Evolutionary conservation across 2,329 filamentous ascomycete genomes (phyloP).

Genomic region (Fusarium penzigii): DNA sequence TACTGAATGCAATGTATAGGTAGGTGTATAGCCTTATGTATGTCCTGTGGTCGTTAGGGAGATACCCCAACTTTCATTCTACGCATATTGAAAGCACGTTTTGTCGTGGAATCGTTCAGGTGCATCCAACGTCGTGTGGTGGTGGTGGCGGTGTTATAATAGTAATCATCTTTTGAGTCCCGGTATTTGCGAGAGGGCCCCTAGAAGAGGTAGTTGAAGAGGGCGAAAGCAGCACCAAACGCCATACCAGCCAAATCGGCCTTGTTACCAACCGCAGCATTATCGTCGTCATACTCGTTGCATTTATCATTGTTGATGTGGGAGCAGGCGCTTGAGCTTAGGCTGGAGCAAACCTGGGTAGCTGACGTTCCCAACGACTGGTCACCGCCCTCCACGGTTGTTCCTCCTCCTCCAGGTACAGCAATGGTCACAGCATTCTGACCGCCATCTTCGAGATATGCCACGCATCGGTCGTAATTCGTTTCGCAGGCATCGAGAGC

Average conservation of each 20-base stretch:
- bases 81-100: not conserved
- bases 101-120: not conserved
- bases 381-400: constrained; percentile 48
- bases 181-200: not conserved
- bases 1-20: not conserved
- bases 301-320: constrained; percentile 45
- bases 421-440: constrained; percentile 56
- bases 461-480: constrained; percentile 57
- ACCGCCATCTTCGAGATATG: constrained; percentile 44
- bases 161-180: too few species aligned
- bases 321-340: constrained; percentile 55
- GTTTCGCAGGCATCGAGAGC: constrained; percentile 53
- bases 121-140: not conserved
- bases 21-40: not conserved
- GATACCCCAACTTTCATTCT: not conserved
- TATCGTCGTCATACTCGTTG: constrained; percentile 20
- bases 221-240: not conserved
- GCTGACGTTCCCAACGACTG: constrained; percentile 47
- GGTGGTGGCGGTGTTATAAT: too few species aligned
- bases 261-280: not conserved
- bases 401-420: constrained; percentile 54
- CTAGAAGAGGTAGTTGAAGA: not conserved
- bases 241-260: not conserved
- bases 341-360: constrained; percentile 55
- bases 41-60: not conserved